Evolutionary conservation across 345 rosid genomes (phyloP), one percentile per base, ranked within the genome.

Genomic region (Lepidium aucheri): DNA sequence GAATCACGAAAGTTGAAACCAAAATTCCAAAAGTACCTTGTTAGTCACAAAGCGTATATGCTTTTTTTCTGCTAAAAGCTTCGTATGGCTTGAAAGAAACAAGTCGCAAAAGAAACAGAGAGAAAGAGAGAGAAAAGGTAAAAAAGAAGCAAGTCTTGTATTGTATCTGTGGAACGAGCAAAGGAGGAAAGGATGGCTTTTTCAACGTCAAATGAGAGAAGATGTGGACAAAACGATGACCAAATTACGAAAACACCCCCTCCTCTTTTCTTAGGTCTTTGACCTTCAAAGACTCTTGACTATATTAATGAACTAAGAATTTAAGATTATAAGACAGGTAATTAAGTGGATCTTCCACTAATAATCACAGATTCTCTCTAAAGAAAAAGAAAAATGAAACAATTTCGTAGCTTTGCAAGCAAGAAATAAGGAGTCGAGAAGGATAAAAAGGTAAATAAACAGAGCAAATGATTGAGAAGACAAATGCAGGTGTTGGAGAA

Each of bases 381-480:
- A 4, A 20, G 2, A 20, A 26, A 3, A 24, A 24, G 0, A 24
- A 24, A 24, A 26, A 26, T 0, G 6, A 26, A 26, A 26, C 30
- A 26, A 4, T 4, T 0, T 26, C 30, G 30, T 26, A 5, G 30
- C 30, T 26, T 26, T 26, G 30, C 6, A 26, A 26, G 30, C 30
- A 26, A 26, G 30, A 5, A 5, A 5, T 26, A 67, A n/a, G 30
- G 12, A 18, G 17, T 13, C n/a, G n/a, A n/a, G 40, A 69, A 15
- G 84, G 85, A 77, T 53, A 53, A 2, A 72, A 72, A 33, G 24
- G 88, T 80, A 56, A 78, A 51, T 65, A 20, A 4, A 11, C 0
- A 17, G 9, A 1, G 44, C 51, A 81, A 71, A 84, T 82, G 80
- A 82, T 89, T 78, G 85, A 78, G 43, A 17, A 41, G 63, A 70